Evolutionary conservation across 2,329 filamentous ascomycete genomes (phyloP).

Genomic region (Chrysoporthe cubensis): DNA sequence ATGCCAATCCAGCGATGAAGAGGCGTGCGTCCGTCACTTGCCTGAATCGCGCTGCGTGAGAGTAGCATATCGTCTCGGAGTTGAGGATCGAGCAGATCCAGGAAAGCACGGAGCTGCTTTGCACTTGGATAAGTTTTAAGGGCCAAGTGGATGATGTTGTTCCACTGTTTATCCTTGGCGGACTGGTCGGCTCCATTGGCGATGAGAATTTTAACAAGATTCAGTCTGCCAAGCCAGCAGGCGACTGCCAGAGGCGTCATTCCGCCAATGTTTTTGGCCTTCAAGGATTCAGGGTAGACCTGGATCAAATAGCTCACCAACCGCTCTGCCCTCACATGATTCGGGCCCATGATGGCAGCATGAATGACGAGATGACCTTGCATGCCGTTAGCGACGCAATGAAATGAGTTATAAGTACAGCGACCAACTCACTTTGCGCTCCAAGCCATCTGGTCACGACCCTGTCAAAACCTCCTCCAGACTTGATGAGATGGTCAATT

Average conservation of each 20-base stretch:
- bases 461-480: slow-evolving; percentile 65
- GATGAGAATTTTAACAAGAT: slow-evolving; percentile 65
- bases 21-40: slow-evolving; percentile 61
- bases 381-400: neutral
- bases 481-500: slow-evolving; percentile 63
- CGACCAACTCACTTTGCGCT: slow-evolving; percentile 55
- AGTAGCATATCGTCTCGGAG: slow-evolving; percentile 61
- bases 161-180: slow-evolving; percentile 59
- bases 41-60: slow-evolving; percentile 57
- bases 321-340: slow-evolving; percentile 47
- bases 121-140: slow-evolving; percentile 39
- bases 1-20: slow-evolving; percentile 62
- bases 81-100: slow-evolving; percentile 61
- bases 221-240: slow-evolving; percentile 56
- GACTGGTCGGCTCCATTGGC: slow-evolving; percentile 72
- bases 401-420: slow-evolving; percentile 30
- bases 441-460: slow-evolving; percentile 66
- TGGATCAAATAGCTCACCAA: slow-evolving; percentile 70
- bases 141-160: slow-evolving; percentile 72
- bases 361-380: slow-evolving; percentile 68
- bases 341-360: slow-evolving; percentile 59
- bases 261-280: slow-evolving; percentile 61
- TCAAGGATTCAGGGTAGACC: slow-evolving; percentile 62
- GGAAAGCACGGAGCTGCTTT: slow-evolving; percentile 48
- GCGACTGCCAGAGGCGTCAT: slow-evolving; percentile 73